Percentiles rank a stretch among this genome's conserved stretches.
Evolutionary conservation across 163 green algal species (phyloP).

Genomic region (Prototheca wickerhamii): DNA sequence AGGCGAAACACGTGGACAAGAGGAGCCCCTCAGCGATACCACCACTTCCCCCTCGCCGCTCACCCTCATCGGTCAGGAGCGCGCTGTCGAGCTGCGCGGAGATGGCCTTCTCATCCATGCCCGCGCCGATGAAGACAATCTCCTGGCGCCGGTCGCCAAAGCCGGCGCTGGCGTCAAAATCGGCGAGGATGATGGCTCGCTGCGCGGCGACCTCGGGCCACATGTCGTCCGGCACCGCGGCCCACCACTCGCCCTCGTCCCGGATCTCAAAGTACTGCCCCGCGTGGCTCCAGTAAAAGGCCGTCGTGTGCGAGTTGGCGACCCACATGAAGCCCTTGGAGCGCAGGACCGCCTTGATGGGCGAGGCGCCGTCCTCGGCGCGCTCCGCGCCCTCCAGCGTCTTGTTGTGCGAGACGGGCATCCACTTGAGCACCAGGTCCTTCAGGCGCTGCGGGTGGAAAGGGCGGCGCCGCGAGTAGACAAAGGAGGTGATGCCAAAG

Average conservation of each 20-base stretch:
- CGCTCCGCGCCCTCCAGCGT: constrained; percentile 43
- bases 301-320: constrained; percentile 66
- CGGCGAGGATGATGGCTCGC: constrained; percentile 52
- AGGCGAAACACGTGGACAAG: not conserved
- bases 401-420: constrained; percentile 73
- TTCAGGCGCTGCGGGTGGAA: constrained; percentile 84
- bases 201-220: constrained; percentile 62
- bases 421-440: constrained; percentile 78
- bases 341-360: constrained; percentile 77
- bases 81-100: constrained; percentile 64
- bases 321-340: constrained; percentile 94
- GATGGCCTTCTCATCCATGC: constrained; percentile 64
- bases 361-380: constrained; percentile 43
- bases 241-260: constrained; percentile 84
- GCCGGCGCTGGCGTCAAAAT: constrained; percentile 44
- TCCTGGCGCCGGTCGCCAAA: constrained; percentile 73
- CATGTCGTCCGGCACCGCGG: constrained; percentile 66
- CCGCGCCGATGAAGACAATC: constrained; percentile 56
- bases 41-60: not conserved
- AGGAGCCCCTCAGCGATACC: not conserved
- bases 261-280: constrained; percentile 92
- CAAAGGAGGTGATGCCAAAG: constrained; percentile 88
- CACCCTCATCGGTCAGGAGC: constrained; percentile 67
- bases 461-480: constrained; percentile 70
- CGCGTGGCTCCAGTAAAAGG: constrained; percentile 87